A percentile compares a stretch with the other conserved stretches of the same genome.
phyloP scores from a whole-genome alignment of 352 stramenopile genomes.

The Poterioochromonas sp. region DNA sequence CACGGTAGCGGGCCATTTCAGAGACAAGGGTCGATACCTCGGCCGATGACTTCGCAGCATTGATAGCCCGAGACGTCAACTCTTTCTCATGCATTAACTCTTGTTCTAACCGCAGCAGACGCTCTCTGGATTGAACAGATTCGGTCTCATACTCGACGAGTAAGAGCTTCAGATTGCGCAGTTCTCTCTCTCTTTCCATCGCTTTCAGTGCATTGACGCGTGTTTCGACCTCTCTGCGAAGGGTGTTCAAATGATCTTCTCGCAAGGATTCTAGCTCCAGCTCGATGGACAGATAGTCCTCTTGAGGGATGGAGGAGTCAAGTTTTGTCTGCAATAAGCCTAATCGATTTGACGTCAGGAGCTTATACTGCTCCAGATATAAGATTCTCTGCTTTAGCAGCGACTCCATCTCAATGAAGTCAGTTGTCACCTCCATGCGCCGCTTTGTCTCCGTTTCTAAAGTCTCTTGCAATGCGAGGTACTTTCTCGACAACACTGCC shows the following conservation, averaged over 20 bases:
- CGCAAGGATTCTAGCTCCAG: constrained; percentile 21
- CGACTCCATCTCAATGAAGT: constrained; percentile 74
- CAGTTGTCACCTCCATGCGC: constrained; percentile 48
- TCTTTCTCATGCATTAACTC: constrained; percentile 37
- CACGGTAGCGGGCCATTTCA: constrained; percentile 44
- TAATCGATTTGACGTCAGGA: constrained; percentile 37
- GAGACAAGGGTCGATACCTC: constrained; percentile 38
- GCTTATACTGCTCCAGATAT: constrained; percentile 80
- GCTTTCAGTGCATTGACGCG: constrained; percentile 32
- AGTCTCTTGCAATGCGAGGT: constrained; percentile 39
- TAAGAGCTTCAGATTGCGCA: neutral
- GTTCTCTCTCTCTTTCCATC: constrained; percentile 28
- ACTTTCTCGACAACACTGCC: constrained; percentile 56
- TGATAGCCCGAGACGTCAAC: constrained; percentile 35
- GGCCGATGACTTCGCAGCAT: constrained; percentile 1
- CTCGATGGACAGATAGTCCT: constrained; percentile 36
- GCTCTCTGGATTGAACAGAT: neutral
- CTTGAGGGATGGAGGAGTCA: constrained; percentile 44
- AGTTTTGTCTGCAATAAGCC: constrained; percentile 41
- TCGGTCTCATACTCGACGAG: neutral
- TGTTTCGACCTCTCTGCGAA: constrained; percentile 34
- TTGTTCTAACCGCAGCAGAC: neutral
- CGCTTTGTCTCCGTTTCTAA: constrained; percentile 49
- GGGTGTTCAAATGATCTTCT: constrained; percentile 34
- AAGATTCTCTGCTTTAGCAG: constrained; percentile 69